Conservation (phyloP, 257 asterid genomes). For the Nicotiana sylvestris region DNA sequence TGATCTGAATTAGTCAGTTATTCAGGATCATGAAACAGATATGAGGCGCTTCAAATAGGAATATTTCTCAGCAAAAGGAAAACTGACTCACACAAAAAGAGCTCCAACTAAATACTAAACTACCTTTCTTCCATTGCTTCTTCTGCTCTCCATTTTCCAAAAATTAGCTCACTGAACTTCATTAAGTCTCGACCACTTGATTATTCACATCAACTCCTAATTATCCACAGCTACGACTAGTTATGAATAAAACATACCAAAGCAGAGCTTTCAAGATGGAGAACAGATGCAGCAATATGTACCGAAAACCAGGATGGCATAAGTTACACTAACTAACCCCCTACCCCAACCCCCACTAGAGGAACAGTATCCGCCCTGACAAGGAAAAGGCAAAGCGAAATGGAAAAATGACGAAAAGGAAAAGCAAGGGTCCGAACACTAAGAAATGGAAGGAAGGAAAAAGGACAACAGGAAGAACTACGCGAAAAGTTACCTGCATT, state of each 20-base stretch:
- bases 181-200: neutral
- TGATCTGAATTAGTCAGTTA: neutral
- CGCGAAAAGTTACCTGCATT: slow-evolving; percentile 66
- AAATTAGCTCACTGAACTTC: neutral
- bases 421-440: neutral
- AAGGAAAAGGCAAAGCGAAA: neutral
- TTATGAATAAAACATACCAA: neutral
- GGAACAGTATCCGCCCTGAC: neutral
- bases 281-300: neutral
- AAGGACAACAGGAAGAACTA: slow-evolving; percentile 8
- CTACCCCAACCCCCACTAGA: neutral
- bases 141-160: neutral
- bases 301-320: neutral
- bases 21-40: neutral
- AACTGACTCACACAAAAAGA: neutral
- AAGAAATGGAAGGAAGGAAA: neutral
- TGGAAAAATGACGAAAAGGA: neutral
- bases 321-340: neutral
- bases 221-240: neutral
- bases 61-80: neutral
- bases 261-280: neutral
- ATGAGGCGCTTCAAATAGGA: neutral
- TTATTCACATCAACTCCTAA: neutral
- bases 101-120: neutral
- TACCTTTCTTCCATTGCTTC: neutral